phyloP scores from a whole-genome alignment of 352 stramenopile genomes.

The Phytopythium helicoides region DNA sequence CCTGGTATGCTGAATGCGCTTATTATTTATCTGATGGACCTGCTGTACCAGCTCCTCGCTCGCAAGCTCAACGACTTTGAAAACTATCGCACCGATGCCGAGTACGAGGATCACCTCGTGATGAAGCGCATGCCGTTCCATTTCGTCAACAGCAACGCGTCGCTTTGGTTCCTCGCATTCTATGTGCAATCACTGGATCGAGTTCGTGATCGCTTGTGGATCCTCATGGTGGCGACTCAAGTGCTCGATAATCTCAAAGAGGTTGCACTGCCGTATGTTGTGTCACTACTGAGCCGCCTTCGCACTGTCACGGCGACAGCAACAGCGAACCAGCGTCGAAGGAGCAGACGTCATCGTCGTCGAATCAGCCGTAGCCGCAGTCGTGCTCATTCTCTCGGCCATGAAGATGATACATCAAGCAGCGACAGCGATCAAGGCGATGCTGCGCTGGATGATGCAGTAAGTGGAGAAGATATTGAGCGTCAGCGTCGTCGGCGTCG shows the following conservation, averaged over 20 bases:
- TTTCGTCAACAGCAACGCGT: constrained; percentile 76
- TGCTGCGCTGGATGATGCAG: constrained; percentile 12
- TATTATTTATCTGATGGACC: constrained; percentile 64
- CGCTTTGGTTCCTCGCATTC: constrained; percentile 66
- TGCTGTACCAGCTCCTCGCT: constrained; percentile 61
- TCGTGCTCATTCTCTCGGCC: constrained; percentile 1
- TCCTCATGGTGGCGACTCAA: constrained; percentile 64
- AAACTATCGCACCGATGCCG: constrained; percentile 63
- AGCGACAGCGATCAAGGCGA: constrained; percentile 14
- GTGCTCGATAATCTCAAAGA: constrained; percentile 73
- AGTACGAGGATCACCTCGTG: constrained; percentile 71
- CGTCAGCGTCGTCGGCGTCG: constrained; percentile 1
- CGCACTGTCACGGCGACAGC: constrained; percentile 17
- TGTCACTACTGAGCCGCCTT: constrained; percentile 41
- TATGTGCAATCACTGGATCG: constrained; percentile 52
- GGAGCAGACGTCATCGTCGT: constrained; percentile 5
- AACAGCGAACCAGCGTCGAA: constrained; percentile 35
- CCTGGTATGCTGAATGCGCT: constrained; percentile 63
- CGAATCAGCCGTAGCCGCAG: constrained; percentile 3
- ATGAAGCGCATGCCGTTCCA: constrained; percentile 76
- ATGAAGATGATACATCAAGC: constrained; percentile 8
- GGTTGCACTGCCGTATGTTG: constrained; percentile 46
- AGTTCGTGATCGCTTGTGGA: constrained; percentile 63
- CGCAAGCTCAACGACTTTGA: constrained; percentile 67
- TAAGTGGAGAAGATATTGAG: neutral